A percentile compares a stretch with the other conserved stretches of the same genome.
Conservation (phyloP, 495 filamentous ascomycete species). For the Penicillium egyptiacum region DNA sequence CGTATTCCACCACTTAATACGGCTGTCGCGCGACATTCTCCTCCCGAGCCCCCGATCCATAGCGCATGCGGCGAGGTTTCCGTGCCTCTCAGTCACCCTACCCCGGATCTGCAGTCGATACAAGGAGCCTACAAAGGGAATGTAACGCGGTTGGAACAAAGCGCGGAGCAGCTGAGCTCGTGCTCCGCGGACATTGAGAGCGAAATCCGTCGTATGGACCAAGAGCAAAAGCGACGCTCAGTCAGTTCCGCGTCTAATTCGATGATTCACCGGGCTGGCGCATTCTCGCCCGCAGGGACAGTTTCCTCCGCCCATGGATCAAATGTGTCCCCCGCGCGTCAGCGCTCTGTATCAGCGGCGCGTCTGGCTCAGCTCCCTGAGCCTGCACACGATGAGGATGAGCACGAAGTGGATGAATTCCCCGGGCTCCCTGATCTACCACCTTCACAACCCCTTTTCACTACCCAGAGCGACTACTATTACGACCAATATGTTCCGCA, state of each 20-base stretch:
- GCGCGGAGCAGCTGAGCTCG: constrained; percentile 76
- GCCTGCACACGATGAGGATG: constrained; percentile 45
- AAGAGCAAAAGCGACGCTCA: constrained; percentile 66
- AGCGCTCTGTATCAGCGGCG: constrained; percentile 59
- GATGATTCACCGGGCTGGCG: constrained; percentile 69
- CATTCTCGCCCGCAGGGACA: constrained; percentile 68
- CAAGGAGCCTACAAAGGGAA: constrained; percentile 74
- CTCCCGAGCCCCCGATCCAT: constrained; percentile 53
- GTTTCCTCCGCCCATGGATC: constrained; percentile 66
- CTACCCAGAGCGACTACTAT: constrained; percentile 22
- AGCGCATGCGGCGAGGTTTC: constrained; percentile 60
- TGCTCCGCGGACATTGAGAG: constrained; percentile 75
- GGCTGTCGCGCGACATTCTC: constrained; percentile 31
- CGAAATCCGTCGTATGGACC: constrained; percentile 77
- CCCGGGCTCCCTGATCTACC: constrained; percentile 24
- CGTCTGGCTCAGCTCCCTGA: constrained; percentile 54
- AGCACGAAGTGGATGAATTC: constrained; percentile 34
- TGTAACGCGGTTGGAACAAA: constrained; percentile 78
- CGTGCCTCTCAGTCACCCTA: constrained; percentile 68
- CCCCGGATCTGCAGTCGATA: constrained; percentile 69
- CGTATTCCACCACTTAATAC: constrained; percentile 38
- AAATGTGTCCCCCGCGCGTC: constrained; percentile 53
- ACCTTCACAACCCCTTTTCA: constrained; percentile 28
- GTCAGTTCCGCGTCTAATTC: constrained; percentile 57
- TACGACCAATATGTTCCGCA: constrained; percentile 25